These are phyloP conservation scores for Poa annua DNA, from an alignment of 176 grass and related monocot genomes.

Conservation along the genomic window DNA sequence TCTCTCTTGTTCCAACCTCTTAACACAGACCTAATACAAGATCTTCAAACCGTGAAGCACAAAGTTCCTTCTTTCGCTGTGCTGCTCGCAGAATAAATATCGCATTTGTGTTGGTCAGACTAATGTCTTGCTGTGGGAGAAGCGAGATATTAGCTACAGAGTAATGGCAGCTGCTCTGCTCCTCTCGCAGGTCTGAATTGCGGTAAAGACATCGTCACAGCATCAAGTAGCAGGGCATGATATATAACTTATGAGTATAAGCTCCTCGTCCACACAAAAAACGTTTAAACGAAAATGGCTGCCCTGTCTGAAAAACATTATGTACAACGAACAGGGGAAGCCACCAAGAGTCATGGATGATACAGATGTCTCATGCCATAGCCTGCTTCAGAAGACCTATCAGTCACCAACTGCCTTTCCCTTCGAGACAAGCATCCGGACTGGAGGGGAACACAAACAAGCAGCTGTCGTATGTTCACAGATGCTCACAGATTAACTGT, in stretches of 20 bases:
- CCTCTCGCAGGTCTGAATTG: not conserved
- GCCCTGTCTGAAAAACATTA: slow-evolving; percentile 49
- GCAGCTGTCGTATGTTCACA: slow-evolving; percentile 29
- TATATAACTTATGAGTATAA: not conserved
- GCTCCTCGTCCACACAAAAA: slow-evolving; percentile 7
- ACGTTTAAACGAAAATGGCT: slow-evolving; percentile 12
- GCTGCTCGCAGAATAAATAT: not conserved
- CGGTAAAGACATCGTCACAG: not conserved
- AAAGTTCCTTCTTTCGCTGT: not conserved
- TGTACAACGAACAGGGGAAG: slow-evolving; percentile 48
- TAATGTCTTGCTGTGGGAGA: not conserved
- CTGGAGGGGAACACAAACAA: not conserved
- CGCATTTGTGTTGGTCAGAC: not conserved
- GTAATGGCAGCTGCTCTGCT: not conserved
- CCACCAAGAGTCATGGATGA: not conserved
- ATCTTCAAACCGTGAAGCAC: not conserved
- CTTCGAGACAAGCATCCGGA: slow-evolving; percentile 7
- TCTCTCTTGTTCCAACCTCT: not conserved
- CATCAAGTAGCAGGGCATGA: not conserved
- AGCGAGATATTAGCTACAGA: not conserved
- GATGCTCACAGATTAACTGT: slow-evolving; percentile 36
- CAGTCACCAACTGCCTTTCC: slow-evolving; percentile 31
- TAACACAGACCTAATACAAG: not conserved
- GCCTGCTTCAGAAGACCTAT: slow-evolving; percentile 1
- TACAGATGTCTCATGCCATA: not conserved